Evolutionary conservation across 176 grass and related monocot genomes (phyloP).

Genomic region (Cymbopogon citratus): DNA sequence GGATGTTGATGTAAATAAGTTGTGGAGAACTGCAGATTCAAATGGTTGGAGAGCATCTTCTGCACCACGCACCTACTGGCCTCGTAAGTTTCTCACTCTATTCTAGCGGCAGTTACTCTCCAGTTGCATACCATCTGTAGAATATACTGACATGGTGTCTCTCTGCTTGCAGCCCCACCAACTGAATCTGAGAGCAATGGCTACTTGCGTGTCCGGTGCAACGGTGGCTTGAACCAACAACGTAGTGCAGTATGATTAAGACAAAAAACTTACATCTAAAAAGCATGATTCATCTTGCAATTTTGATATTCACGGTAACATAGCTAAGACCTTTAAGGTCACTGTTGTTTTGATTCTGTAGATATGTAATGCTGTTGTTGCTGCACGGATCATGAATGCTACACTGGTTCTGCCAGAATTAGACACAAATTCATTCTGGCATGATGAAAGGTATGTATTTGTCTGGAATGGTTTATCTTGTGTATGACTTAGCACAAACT

Average conservation of each 20-base stretch:
- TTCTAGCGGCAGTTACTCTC: not conserved
- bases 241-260: conserved; percentile 72
- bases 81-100: conserved; percentile 44
- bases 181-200: conserved; percentile 67
- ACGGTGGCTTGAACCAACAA: conserved; percentile 97
- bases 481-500: not conserved
- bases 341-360: conserved; percentile 33
- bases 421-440: conserved; percentile 98
- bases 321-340: conserved; percentile 23
- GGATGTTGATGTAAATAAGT: conserved; percentile 72
- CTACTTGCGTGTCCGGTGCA: conserved; percentile 88
- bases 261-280: conserved; percentile 18
- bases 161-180: conserved; percentile 73
- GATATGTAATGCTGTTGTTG: conserved; percentile 99
- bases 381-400: conserved; percentile 96
- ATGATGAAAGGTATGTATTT: conserved; percentile 73
- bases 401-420: conserved; percentile 90
- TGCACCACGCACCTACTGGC: conserved; percentile 79
- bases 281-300: conserved; percentile 3
- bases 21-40: conserved; percentile 84
- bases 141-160: conserved; percentile 14
- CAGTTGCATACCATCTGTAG: not conserved
- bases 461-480: conserved; percentile 14
- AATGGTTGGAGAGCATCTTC: conserved; percentile 93
- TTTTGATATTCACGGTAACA: conserved; percentile 26